These are phyloP conservation scores for Globisporangium ultimum DNA, from an alignment of 352 stramenopile genomes.

Conservation along the genomic window DNA sequence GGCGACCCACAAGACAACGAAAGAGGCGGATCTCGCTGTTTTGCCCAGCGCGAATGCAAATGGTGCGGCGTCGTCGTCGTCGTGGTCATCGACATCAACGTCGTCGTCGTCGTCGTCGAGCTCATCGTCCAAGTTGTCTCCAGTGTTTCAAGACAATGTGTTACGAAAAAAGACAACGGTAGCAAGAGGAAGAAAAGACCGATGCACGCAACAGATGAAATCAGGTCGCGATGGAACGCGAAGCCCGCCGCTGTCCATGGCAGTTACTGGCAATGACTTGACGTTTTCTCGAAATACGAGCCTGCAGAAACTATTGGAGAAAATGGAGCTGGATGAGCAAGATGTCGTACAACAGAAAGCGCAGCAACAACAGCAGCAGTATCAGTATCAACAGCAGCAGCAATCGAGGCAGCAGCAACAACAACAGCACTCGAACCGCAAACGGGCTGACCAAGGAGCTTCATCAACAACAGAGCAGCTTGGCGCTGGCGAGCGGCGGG, in stretches of 20 bases:
- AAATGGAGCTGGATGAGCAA: conserved; percentile 37
- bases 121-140: neutral
- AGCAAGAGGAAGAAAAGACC: conserved; percentile 5
- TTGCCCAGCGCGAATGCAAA: neutral
- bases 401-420: conserved; percentile 1
- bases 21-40: too few species aligned
- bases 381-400: neutral
- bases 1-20: too few species aligned
- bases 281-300: conserved; percentile 43
- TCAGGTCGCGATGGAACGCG: conserved; percentile 4
- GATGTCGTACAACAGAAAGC: neutral
- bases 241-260: conserved; percentile 14
- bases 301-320: conserved; percentile 53
- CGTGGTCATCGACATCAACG: conserved; percentile 11
- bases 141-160: conserved; percentile 4
- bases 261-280: conserved; percentile 15
- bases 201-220: neutral
- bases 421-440: conserved; percentile 2
- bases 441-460: conserved; percentile 8
- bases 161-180: neutral
- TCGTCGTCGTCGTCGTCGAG: conserved; percentile 1
- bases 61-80: neutral
- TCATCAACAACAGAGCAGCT: conserved; percentile 3
- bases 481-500: neutral
- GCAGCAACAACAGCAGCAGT: conserved; percentile 3